Evolutionary conservation across 495 filamentous ascomycete genomes (phyloP).

Genomic region (Niebla homalea): DNA sequence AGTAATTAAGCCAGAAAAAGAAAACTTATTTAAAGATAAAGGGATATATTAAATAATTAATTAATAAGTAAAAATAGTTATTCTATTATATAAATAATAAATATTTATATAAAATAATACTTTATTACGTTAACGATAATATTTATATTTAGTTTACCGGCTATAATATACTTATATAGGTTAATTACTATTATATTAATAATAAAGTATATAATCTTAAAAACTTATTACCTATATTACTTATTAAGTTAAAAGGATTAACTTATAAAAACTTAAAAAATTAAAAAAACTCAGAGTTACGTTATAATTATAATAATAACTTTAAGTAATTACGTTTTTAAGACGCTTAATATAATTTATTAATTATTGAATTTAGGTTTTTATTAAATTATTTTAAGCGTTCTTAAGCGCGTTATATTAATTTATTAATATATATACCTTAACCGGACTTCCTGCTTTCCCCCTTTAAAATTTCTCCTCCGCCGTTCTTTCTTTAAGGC

Average conservation of each 20-base stretch:
- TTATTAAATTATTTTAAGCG: neutral
- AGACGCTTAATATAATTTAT: too few relatives aligned
- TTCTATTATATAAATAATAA: too few relatives aligned
- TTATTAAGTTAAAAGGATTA: neutral
- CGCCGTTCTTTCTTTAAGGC: neutral
- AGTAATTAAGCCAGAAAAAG: too few relatives aligned
- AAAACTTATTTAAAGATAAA: too few relatives aligned
- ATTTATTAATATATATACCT: too few relatives aligned
- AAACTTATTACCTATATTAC: neutral
- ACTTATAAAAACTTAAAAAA: neutral
- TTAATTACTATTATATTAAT: neutral
- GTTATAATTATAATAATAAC: slow-evolving; percentile 6
- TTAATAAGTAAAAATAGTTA: too few relatives aligned
- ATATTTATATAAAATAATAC: too few relatives aligned
- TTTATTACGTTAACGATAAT: too few relatives aligned
- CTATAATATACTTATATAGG: too few relatives aligned
- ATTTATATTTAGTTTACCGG: neutral
- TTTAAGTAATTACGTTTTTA: too few relatives aligned
- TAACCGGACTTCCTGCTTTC: neutral
- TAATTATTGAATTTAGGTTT: neutral
- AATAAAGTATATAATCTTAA: slow-evolving; percentile 5
- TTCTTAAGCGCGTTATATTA: too few relatives aligned
- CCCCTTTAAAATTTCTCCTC: neutral
- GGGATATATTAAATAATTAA: too few relatives aligned
- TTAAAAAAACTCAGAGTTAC: neutral